Conservation (phyloP, 305 asterid species). For the Fraxinus paxiana region DNA sequence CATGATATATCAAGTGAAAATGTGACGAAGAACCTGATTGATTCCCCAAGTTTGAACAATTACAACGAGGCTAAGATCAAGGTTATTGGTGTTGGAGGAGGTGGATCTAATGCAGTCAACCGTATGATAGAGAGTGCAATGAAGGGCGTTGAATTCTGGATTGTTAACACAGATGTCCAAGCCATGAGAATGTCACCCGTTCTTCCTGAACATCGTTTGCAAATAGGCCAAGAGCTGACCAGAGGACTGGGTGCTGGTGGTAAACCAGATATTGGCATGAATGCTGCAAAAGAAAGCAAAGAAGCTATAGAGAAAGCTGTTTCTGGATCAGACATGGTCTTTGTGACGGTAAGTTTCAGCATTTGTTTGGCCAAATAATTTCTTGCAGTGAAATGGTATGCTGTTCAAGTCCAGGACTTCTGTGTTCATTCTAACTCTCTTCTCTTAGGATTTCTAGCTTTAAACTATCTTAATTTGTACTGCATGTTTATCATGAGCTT, state of each 20-base stretch:
- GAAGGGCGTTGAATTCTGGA: conserved; percentile 98
- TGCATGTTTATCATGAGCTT: neutral
- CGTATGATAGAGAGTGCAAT: conserved; percentile 83
- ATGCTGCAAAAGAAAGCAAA: conserved; percentile 88
- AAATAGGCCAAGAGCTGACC: conserved; percentile 85
- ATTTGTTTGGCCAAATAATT: neutral
- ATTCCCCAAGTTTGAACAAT: conserved; percentile 29
- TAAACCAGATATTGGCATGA: conserved; percentile 86
- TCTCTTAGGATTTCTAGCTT: neutral
- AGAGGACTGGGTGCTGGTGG: conserved; percentile 99
- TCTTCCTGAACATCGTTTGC: conserved; percentile 64
- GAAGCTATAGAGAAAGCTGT: conserved; percentile 75
- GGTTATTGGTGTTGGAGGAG: conserved; percentile 25
- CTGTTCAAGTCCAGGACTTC: neutral
- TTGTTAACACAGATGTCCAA: conserved; percentile 88
- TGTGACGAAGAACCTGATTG: conserved; percentile 45
- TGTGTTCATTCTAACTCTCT: neutral
- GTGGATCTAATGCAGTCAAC: conserved; percentile 36
- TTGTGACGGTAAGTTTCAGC: neutral
- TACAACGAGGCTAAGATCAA: conserved; percentile 57
- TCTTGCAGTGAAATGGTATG: neutral
- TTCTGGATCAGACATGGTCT: conserved; percentile 35
- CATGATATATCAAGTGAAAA: conserved; percentile 51
- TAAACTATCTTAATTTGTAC: neutral
- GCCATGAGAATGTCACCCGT: conserved; percentile 89